Evolutionary conservation across 2,329 filamentous ascomycete genomes (phyloP), one percentile per base, ranked within the genome.

Genomic region (Aspergillus brasiliensis): DNA sequence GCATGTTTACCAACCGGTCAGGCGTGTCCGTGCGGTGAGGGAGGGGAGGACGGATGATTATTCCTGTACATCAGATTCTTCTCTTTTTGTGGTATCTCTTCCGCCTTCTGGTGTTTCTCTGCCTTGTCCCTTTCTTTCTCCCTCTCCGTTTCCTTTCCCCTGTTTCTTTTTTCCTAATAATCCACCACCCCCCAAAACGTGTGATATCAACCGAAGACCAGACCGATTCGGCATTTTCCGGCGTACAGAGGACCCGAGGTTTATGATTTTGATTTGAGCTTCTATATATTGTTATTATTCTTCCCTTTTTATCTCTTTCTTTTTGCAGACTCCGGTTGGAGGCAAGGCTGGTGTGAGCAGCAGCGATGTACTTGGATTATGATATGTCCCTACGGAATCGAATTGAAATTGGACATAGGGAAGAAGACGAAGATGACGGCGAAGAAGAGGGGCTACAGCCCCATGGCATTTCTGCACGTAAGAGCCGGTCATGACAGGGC

Each of bases 1-100:
- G 95, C 75, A 94, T 99, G 92, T 99, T 96, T 76, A 98, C 94
- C 40, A 91, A 91, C 75, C 75, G 77, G 51, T 78, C 77, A 37
- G 76, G 76, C 17, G 76, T 79, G 62, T 77, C 76, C 54, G 73
- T 78, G 63, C 77, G 77, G 62, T 78, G 67, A 72, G 66, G 60
- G 51, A n/a, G n/a, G 55, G 31, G 55, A 37, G 28, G 23, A 56
- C 42, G 31, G 57, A 44, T 25, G 15, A n/a, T 42, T 15, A 49
- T 34, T 13, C 21, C 13, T 55, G 52, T 55, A 55, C 40, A 55
- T 55, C 52, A 55, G 27, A 34, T 27, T 44, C 17, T 55, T 54
- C 51, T 27, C 38, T 44, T 54, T 54, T 17, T 31, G 31, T 55
- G 56, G n/a, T 44, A 28, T 46, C 25, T 55, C n/a, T 46, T 46